Evolutionary conservation across 805 yeast species (phyloP), one percentile per base, ranked within the genome.

Genomic region (Zygotorulaspora danielsina): DNA sequence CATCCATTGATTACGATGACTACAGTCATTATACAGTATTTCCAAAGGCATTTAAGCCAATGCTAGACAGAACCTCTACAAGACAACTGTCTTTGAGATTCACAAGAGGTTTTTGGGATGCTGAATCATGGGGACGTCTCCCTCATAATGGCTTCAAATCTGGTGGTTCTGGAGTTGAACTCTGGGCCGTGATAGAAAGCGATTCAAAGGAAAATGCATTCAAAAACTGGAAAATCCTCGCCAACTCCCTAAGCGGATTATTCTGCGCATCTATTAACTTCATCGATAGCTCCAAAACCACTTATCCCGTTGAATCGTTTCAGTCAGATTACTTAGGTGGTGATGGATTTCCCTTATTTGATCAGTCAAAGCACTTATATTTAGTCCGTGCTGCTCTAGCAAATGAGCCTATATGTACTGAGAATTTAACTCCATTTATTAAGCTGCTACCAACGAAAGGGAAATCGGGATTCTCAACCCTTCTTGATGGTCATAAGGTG

Each of bases 151-250:
- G 98, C 1, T 55, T 61, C 9, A 65, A 65, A 40, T 72, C 88
- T 37, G 98, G 98, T 20, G 97, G 97, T 2, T 83, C 90, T 2
- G 98, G 98, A 33, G 95, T 90, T 11, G 98, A 93, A 61, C 54
- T 93, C 7, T 88, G 95, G 88, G 89, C 97, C 0, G 70, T 78
- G 27, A 73, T 93, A 19, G 90, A 81, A 53, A 89, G 90, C 0
- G 63, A 57, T 1, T 51, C 68, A 17, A 65, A 74, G 32, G 69
- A 65, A 1, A 74, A 67, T 3, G 93, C 90, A 2, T 71, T 73
- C 47, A 50, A 60, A 5, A 68, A 75, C 31, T 93, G 98, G 98
- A 70, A 65, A 44, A 67, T 70, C 38, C 67, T 93, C 32, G 79
- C 84, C 5, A 82, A 85, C 51, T 74, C 83, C 1, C 66, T 93